Evolutionary conservation across 768 basidiomycete species (phyloP), one percentile per base, ranked within the genome.

Genomic region (Leccinum subtestaceum): DNA sequence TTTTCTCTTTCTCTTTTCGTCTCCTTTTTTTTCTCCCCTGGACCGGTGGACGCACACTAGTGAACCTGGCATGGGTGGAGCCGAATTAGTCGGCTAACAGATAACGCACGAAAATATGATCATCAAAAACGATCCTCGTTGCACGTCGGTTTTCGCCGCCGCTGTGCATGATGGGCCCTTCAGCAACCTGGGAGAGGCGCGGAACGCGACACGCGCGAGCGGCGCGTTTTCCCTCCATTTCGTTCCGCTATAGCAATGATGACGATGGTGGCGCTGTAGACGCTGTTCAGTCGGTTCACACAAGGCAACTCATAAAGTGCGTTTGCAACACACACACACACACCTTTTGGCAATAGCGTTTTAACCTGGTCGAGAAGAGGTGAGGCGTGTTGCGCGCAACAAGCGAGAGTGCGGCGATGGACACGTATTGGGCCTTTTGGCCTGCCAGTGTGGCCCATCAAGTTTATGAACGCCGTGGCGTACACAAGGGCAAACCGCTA

Each of bases 401-500:
- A 69, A 61, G 67, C 62, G 64, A 66, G 58, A 13, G 27, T 55
- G 51, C 60, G 40, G 51, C 61, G 43, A 43, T 40, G 17, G 38
- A 58, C 55, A 50, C 59, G 55, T 59, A 58, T 52, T 32, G 38
- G 23, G 36, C 32, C 52, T 58, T 57, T 49, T 56, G 38, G 55
- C 56, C 59, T 66, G 57, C 31, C 31, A 5, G 34, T 36, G 34
- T 59, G 55, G 56, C 43, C 43, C 61, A 60, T 56, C 63, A 52
- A 32, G 40, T 43, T 55, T 54, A 68, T 68, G 68, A 70, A 70
- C 48, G 56, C 62, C 60, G 43, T 43, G 58, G 58, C 56, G 52
- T 58, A 34, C 53, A 59, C 60, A 67, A 59, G 68, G 59, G 55
- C 43, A 51, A 11, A 11, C 40, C 9, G 40, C n/a, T 43, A 43